Evolutionary conservation across 2,329 filamentous ascomycete species (phyloP).

Genomic region (Metarhizium anisopliae): DNA sequence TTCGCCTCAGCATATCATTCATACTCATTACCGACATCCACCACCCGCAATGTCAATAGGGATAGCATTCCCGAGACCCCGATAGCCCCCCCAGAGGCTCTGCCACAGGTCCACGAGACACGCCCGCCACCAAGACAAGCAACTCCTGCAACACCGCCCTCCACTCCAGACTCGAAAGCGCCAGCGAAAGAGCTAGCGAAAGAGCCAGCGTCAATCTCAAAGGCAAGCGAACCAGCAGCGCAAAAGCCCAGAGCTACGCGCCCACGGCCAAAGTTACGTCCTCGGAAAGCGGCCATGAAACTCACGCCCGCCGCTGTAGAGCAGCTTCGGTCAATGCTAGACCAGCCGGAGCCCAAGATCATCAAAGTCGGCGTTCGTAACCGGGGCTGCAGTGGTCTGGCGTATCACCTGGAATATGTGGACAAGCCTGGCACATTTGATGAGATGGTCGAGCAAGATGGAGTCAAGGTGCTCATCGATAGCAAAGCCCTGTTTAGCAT

Average conservation of each 20-base stretch:
- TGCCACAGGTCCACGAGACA: constrained; percentile 45
- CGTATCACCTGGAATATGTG: constrained; percentile 92
- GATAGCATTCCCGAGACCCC: constrained; percentile 37
- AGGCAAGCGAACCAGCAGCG: constrained; percentile 51
- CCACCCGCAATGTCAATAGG: constrained; percentile 31
- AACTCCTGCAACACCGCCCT: constrained; percentile 9
- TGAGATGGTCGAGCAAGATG: constrained; percentile 89
- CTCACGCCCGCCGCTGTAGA: constrained; percentile 72
- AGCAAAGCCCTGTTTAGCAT: constrained; percentile 97
- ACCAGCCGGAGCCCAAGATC: constrained; percentile 81
- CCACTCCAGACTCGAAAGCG: constrained; percentile 10
- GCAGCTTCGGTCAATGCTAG: constrained; percentile 67
- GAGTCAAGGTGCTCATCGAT: constrained; percentile 90
- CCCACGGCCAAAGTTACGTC: constrained; percentile 31
- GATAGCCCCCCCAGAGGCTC: constrained; percentile 32
- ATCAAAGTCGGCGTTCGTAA: constrained; percentile 94
- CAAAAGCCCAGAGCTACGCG: constrained; percentile 52
- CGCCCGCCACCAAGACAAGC: constrained; percentile 28
- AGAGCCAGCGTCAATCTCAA: background rate
- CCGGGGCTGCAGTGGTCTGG: constrained; percentile 84
- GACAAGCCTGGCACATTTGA: constrained; percentile 84
- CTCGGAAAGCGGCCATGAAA: constrained; percentile 86
- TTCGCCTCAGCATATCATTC: constrained; percentile 37
- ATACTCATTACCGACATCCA: constrained; percentile 38
- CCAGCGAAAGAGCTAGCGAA: constrained; percentile 4